Evolutionary conservation across 2,329 filamentous ascomycete genomes (phyloP).

Genomic region (Raffaelea albimanens): DNA sequence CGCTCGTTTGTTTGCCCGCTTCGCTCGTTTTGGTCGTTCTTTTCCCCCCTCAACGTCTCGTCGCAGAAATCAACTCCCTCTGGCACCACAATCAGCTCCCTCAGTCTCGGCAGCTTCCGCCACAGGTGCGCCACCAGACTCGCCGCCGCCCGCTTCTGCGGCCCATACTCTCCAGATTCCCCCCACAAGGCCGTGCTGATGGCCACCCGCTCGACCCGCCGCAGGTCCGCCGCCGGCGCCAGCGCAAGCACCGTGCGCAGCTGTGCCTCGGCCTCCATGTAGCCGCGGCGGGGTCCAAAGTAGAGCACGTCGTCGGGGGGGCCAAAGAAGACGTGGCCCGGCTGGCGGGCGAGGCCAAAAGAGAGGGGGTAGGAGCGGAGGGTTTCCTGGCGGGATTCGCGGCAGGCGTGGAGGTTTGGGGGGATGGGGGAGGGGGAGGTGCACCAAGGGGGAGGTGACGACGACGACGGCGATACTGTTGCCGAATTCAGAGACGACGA

Average conservation of each 20-base stretch:
- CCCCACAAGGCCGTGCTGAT: conserved; percentile 31
- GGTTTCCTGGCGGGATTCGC: conserved; percentile 35
- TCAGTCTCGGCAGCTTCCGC: conserved; percentile 26
- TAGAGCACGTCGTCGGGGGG: conserved; percentile 33
- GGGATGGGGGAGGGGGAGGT: conserved; percentile 32
- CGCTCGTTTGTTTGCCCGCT: no score
- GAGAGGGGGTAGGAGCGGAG: conserved; percentile 28
- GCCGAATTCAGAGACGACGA: no score
- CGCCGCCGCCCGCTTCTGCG: conserved; percentile 19
- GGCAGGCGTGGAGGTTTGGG: conserved; percentile 33
- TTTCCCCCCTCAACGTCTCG: not conserved
- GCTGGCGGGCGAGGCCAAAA: conserved; percentile 32
- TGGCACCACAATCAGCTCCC: conserved; percentile 35
- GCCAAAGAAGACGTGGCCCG: conserved; percentile 33
- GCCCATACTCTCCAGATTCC: no score
- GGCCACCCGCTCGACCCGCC: conserved; percentile 30
- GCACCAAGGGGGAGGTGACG: conserved; percentile 22
- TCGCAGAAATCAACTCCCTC: no score
- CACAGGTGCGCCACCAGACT: conserved; percentile 30
- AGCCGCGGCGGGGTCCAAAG: conserved; percentile 34
- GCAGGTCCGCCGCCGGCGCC: conserved; percentile 30
- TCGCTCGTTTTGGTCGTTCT: not conserved
- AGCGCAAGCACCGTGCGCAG: conserved; percentile 34
- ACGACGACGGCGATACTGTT: conserved; percentile 1
- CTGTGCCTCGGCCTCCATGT: conserved; percentile 34